A percentile compares a stretch with the other conserved stretches of the same genome.
These are phyloP conservation scores for Talaromyces stipitatus DNA, from an alignment of 495 filamentous ascomycete species.

Conservation along the genomic window DNA sequence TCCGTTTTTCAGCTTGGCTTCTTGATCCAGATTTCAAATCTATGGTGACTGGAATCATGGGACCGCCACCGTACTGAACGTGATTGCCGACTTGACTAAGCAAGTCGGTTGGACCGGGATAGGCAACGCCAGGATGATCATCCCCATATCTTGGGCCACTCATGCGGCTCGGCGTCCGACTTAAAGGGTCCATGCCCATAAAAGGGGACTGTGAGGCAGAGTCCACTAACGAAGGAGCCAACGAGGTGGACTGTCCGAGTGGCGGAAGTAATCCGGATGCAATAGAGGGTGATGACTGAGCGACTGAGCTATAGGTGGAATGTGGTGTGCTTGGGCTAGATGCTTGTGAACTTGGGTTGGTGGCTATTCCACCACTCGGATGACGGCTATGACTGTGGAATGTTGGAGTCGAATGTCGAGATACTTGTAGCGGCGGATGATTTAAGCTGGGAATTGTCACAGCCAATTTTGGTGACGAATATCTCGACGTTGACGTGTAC, in stretches of 20 bases:
- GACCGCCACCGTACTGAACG: conserved; percentile 20
- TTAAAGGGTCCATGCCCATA: conserved; percentile 20
- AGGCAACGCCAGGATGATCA: conserved; percentile 21
- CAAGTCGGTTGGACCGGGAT: conserved; percentile 33
- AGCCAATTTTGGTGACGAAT: conserved; percentile 21
- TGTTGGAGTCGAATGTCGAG: conserved; percentile 33
- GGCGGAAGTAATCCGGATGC: conserved; percentile 14
- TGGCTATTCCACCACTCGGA: conserved; percentile 33
- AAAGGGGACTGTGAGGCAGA: conserved; percentile 17
- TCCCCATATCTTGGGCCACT: conserved; percentile 22
- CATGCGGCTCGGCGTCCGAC: conserved; percentile 17
- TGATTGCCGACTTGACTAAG: conserved; percentile 12
- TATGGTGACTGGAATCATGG: conserved; percentile 53
- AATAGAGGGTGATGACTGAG: conserved; percentile 37
- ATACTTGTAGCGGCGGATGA: conserved; percentile 24
- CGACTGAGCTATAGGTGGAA: conserved; percentile 40
- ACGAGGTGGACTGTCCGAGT: conserved; percentile 17
- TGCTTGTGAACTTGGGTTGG: conserved; percentile 41
- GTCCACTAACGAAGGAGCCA: conserved; percentile 12
- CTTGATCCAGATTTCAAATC: conserved; percentile 77
- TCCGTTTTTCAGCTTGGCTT: conserved; percentile 82
- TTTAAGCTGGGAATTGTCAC: conserved; percentile 17
- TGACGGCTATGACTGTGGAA: conserved; percentile 28
- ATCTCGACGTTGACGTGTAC: conserved; percentile 17
- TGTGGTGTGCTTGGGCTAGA: conserved; percentile 48